Evolutionary conservation across 805 yeast genomes (phyloP).

Genomic region (Teunomyces cretensis): DNA sequence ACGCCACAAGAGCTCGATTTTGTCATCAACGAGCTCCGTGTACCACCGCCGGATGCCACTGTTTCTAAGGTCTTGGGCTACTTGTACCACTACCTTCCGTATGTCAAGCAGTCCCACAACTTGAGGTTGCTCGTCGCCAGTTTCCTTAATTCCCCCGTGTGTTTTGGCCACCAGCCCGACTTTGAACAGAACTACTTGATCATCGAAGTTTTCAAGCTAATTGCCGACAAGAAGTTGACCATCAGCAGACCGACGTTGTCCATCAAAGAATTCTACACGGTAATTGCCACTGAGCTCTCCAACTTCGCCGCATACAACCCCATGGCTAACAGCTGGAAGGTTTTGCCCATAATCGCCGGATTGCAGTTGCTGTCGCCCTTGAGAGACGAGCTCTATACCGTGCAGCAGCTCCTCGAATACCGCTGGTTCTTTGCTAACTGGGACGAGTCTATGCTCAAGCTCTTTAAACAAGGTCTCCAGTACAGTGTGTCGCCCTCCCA

Average conservation of each 20-base stretch:
- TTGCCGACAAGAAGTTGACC: constrained; percentile 45
- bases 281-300: constrained; percentile 32
- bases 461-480: constrained; percentile 29
- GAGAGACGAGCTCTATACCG: constrained; percentile 31
- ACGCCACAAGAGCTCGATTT: constrained; percentile 48
- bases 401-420: constrained; percentile 24
- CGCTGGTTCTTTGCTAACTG: constrained; percentile 35
- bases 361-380: constrained; percentile 37
- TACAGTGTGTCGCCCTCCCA: constrained; percentile 22
- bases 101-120: constrained; percentile 46
- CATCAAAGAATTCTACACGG: constrained; percentile 42
- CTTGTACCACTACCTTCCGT: constrained; percentile 52
- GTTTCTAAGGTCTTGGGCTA: constrained; percentile 41
- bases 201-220: constrained; percentile 48
- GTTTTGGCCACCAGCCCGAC: constrained; percentile 24
- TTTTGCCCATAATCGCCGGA: constrained; percentile 49
- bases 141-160: constrained; percentile 43
- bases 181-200: constrained; percentile 37
- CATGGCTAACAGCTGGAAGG: constrained; percentile 42
- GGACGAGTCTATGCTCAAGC: constrained; percentile 26
- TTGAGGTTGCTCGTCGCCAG: constrained; percentile 43
- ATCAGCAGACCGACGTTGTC: constrained; percentile 50
- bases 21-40: constrained; percentile 43
- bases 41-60: constrained; percentile 35
- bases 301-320: constrained; percentile 32